Base-by-base conservation (phyloP, 2,329 filamentous ascomycete species). In the Xenoacremonium recifei region DNA sequence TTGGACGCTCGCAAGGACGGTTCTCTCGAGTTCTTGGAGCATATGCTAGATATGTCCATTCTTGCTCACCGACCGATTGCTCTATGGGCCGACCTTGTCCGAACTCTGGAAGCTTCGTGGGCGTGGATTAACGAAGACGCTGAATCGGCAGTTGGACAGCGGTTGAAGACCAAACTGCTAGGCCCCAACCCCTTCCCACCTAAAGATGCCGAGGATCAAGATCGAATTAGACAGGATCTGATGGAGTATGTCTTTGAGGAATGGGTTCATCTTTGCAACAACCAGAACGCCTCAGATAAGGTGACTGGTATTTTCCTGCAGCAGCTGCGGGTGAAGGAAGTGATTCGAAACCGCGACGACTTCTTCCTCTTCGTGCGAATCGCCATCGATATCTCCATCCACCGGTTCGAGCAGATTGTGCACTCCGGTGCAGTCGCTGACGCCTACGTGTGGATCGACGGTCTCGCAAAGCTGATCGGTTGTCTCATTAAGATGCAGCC, bases 231-330 rank as follows among this genome's bases (percentile, higher is more conserved):
- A 53, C 81, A 84, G 48, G 89, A 95, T 48, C 89, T 96, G 63
- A 82, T 95, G 67, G 89, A 95, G 55, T 97, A 99, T 61, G 78
- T 96, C 16, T 96, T 99, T 58, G 90, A 92, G 32, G 93, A 99
- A 68, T 99, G 93, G 93, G 80, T 92, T 20, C 83, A 85, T 45
- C 77, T 96, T 6, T 85, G 78, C 68, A 86, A 86, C 64, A 88
- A 89, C 55, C 78, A 82, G n/a, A 82, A 84, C 52, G 81, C 85
- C 4, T 83, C 85, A 4, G 85, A 89, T 48, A 87, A 85, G 58
- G 79, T 84, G 1, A 75, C 83, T 40, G 71, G 78, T 5, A 80
- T 87, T 2, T 97, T 97, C 65, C 79, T 96, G 34, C 82, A 86
- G 55, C 92, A 97, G 64, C 72, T 97, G 59, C 85, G 92, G 55